phyloP scores from a whole-genome alignment of 2,329 filamentous ascomycete species.

The Talaromyces pinophilus region DNA sequence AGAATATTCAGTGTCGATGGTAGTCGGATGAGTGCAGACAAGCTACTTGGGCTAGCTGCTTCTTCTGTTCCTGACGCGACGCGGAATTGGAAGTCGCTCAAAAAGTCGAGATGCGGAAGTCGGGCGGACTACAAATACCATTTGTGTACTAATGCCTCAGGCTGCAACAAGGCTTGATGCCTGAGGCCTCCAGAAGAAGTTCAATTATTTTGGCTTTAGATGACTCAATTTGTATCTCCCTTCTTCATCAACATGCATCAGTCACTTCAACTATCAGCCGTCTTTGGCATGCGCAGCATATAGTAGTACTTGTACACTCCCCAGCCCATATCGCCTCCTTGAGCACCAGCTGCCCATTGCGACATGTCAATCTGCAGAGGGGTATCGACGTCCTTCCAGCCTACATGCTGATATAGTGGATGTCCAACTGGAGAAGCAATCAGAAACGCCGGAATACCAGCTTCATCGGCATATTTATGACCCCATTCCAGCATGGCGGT shows the following conservation, averaged over 20 bases:
- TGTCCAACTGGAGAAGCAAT: slow-evolving; percentile 10
- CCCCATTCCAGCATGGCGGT: slow-evolving; percentile 4
- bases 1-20: not conserved
- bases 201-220: not conserved
- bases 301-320: slow-evolving; percentile 8
- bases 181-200: not conserved
- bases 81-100: slow-evolving; percentile 20
- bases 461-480: not conserved
- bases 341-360: slow-evolving; percentile 1
- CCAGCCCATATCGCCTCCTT: slow-evolving; percentile 10
- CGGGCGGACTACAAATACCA: slow-evolving; percentile 24
- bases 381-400: slow-evolving; percentile 7
- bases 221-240: slow-evolving; percentile 3
- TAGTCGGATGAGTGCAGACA: not conserved
- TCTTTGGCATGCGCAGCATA: slow-evolving; percentile 10
- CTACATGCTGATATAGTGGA: slow-evolving; percentile 8
- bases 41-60: slow-evolving; percentile 12
- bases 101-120: slow-evolving; percentile 26
- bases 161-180: not conserved
- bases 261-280: not conserved
- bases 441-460: not conserved
- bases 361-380: slow-evolving; percentile 6
- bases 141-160: slow-evolving; percentile 28
- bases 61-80: slow-evolving; percentile 20
- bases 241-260: not conserved